Evolutionary conservation across 1,139 yeast genomes (phyloP).

Genomic region (Candida glucosophila): DNA sequence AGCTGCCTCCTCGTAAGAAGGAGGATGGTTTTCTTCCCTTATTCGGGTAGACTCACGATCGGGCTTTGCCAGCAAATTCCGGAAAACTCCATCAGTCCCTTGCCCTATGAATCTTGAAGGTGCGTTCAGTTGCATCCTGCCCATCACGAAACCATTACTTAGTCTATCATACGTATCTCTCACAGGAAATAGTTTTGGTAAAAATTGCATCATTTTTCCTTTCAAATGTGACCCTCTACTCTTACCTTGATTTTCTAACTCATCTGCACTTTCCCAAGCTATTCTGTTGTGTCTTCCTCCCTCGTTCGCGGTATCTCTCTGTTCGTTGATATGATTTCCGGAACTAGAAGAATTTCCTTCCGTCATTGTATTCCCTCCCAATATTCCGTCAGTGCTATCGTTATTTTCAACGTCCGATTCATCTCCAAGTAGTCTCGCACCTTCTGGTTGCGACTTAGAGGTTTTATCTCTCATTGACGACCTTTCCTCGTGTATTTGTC

Average conservation of each 20-base stretch:
- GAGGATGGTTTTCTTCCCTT: slow-evolving; percentile 54
- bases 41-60: slow-evolving; percentile 39
- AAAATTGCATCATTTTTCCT: slow-evolving; percentile 24
- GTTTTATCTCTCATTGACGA: too few relatives aligned
- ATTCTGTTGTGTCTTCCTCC: too few relatives aligned
- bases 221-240: slow-evolving; percentile 14
- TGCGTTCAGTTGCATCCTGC: slow-evolving; percentile 35
- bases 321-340: too few relatives aligned
- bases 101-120: slow-evolving; percentile 44
- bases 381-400: too few relatives aligned
- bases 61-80: slow-evolving; percentile 83
- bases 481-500: too few relatives aligned
- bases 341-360: slow-evolving; percentile 8
- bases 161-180: slow-evolving; percentile 38
- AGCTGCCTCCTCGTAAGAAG: slow-evolving; percentile 91
- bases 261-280: slow-evolving; percentile 1
- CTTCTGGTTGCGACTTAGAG: too few relatives aligned
- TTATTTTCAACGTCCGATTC: too few relatives aligned
- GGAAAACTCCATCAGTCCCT: slow-evolving; percentile 85
- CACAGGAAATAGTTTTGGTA: slow-evolving; percentile 29
- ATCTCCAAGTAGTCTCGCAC: too few relatives aligned
- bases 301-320: too few relatives aligned
- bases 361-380: slow-evolving; percentile 6
- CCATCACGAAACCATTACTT: slow-evolving; percentile 35
- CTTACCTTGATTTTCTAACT: slow-evolving; percentile 11